phyloP scores from a whole-genome alignment of 257 asterid species.

The Solanum paucissectum region DNA sequence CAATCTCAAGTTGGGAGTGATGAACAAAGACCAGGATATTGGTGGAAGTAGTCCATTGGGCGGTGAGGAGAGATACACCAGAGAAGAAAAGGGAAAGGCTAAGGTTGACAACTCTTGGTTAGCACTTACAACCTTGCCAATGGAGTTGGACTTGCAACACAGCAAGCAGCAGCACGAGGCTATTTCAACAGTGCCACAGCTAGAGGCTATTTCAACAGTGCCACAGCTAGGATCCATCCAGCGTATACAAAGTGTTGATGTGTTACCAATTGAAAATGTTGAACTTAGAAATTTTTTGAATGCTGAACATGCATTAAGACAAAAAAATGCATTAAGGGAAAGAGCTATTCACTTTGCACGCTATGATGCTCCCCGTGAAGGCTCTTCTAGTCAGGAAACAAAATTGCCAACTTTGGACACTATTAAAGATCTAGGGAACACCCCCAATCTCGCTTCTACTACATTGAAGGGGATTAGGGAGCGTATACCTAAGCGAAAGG shows the following conservation, averaged over 20 bases:
- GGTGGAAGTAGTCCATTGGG: conserved; percentile 19
- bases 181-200: background rate
- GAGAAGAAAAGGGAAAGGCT: conserved; percentile 46
- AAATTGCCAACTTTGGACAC: conserved; percentile 9
- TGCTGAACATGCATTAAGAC: background rate
- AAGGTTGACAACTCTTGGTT: conserved; percentile 33
- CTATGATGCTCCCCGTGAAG: conserved; percentile 10
- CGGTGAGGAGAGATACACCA: conserved; percentile 27
- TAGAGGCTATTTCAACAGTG: background rate
- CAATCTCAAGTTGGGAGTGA: conserved; percentile 25
- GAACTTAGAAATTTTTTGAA: conserved; percentile 6
- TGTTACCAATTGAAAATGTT: background rate
- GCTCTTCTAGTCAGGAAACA: conserved; percentile 23
- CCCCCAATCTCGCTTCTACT: conserved; percentile 40
- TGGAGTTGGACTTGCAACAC: conserved; percentile 11
- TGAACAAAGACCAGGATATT: conserved; percentile 5
- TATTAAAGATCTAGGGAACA: conserved; percentile 26
- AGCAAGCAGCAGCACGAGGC: background rate
- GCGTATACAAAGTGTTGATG: background rate
- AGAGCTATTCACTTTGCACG: conserved; percentile 47
- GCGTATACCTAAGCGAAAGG: conserved; percentile 13
- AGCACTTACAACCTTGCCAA: conserved; percentile 16
- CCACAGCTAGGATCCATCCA: background rate
- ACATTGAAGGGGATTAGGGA: conserved; percentile 40
- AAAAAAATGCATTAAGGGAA: background rate